These are phyloP conservation scores for Hygrophila difformis DNA, from an alignment of 257 asterid species.

Conservation along the genomic window DNA sequence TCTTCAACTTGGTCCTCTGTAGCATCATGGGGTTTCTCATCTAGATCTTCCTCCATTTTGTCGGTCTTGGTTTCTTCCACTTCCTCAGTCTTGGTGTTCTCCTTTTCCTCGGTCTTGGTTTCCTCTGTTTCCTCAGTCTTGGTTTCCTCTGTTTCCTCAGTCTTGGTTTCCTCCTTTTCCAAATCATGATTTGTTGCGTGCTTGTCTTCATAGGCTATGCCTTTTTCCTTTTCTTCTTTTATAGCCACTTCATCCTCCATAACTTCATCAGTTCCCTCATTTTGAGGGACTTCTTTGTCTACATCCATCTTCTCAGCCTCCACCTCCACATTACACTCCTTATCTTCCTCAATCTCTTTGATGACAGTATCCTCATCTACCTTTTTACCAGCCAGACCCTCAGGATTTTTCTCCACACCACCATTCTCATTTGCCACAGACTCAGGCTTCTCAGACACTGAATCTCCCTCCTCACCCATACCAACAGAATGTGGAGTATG, in stretches of 20 bases:
- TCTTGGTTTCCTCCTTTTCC: slow-evolving; percentile 5
- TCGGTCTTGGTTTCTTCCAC: slow-evolving; percentile 8
- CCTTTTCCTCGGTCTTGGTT: neutral
- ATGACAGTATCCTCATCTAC: slow-evolving; percentile 20
- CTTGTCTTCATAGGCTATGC: slow-evolving; percentile 14
- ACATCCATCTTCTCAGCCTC: slow-evolving; percentile 35
- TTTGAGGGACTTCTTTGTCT: slow-evolving; percentile 38
- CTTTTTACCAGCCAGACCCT: slow-evolving; percentile 13
- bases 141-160: no score
- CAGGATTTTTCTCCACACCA: slow-evolving; percentile 14
- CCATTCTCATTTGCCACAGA: slow-evolving; percentile 34
- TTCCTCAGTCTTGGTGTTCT: no score
- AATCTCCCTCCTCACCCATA: neutral
- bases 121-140: no score
- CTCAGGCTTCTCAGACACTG: slow-evolving; percentile 29
- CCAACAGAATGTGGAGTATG: neutral
- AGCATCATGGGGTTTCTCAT: slow-evolving; percentile 14
- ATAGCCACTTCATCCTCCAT: slow-evolving; percentile 8
- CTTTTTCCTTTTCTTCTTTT: slow-evolving; percentile 3
- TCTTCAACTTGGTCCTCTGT: slow-evolving; percentile 22
- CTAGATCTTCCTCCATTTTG: neutral
- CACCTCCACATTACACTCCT: slow-evolving; percentile 18
- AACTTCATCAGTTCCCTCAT: slow-evolving; percentile 15
- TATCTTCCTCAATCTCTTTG: slow-evolving; percentile 1
- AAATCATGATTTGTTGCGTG: neutral